These are phyloP conservation scores for Podila epigama DNA, from an alignment of 192 early-diverging fungal genomes.

Conservation along the genomic window DNA sequence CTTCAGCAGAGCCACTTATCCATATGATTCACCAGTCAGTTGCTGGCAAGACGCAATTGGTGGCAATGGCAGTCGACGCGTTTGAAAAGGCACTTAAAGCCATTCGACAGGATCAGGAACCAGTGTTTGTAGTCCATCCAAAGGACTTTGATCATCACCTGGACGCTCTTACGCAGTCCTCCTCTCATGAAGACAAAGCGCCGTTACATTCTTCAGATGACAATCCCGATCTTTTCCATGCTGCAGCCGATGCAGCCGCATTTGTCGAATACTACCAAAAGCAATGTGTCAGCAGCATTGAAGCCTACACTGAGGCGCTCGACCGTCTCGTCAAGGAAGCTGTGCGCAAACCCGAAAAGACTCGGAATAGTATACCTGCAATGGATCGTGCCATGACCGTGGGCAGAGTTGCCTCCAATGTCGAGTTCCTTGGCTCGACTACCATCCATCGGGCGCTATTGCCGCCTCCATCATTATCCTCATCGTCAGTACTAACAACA, in stretches of 20 bases:
- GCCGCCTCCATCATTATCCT: too few species aligned
- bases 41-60: constrained; percentile 34
- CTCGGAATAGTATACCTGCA: constrained; percentile 26
- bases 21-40: constrained; percentile 31
- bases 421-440: constrained; percentile 11
- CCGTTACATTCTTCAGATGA: constrained; percentile 5
- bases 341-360: constrained; percentile 35
- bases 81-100: constrained; percentile 18
- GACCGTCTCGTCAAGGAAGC: constrained; percentile 26
- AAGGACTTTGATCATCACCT: not conserved
- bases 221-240: constrained; percentile 26
- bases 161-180: not conserved
- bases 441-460: constrained; percentile 12
- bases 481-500: too few species aligned
- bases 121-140: constrained; percentile 4
- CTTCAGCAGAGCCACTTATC: constrained; percentile 35
- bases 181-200: not conserved
- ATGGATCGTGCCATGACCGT: constrained; percentile 41
- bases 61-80: constrained; percentile 7
- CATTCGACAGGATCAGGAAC: constrained; percentile 28
- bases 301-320: constrained; percentile 19
- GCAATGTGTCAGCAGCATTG: constrained; percentile 20
- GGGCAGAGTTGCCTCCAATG: constrained; percentile 18
- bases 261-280: constrained; percentile 32
- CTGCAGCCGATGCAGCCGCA: constrained; percentile 2